phyloP scores from a whole-genome alignment of 208 protist genomes.

The Leishmania turanica region DNA sequence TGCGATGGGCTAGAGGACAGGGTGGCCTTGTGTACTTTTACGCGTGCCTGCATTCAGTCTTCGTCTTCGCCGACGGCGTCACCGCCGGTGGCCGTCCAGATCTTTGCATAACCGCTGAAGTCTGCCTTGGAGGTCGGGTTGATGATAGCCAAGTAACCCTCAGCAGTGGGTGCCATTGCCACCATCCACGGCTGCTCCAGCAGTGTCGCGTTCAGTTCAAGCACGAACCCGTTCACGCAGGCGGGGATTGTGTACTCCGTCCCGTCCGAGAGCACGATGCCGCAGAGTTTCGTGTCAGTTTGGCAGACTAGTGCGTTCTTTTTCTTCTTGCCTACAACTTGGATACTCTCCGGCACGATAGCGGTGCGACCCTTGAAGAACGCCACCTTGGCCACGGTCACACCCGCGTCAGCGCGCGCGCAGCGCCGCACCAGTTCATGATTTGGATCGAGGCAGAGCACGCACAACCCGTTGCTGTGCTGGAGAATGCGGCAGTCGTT shows the following conservation, averaged over 20 bases:
- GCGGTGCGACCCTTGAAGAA: slow-evolving; percentile 50
- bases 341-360: slow-evolving; percentile 46
- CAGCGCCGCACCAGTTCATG: slow-evolving; percentile 44
- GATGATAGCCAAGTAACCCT: slow-evolving; percentile 84
- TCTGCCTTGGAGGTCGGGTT: slow-evolving; percentile 62
- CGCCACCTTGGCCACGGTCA: slow-evolving; percentile 23
- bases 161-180: slow-evolving; percentile 46
- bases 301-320: slow-evolving; percentile 85
- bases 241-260: slow-evolving; percentile 66
- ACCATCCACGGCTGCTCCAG: slow-evolving; percentile 61
- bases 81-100: slow-evolving; percentile 71
- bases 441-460: slow-evolving; percentile 77
- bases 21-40: not conserved
- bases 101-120: slow-evolving; percentile 49
- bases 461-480: slow-evolving; percentile 86
- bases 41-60: slow-evolving; percentile 6
- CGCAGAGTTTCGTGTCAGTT: slow-evolving; percentile 78
- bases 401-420: not conserved
- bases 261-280: slow-evolving; percentile 51
- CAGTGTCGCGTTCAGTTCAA: slow-evolving; percentile 77
- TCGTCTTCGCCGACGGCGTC: slow-evolving; percentile 60
- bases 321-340: slow-evolving; percentile 84
- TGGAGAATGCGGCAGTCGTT: slow-evolving; percentile 82
- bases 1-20: not conserved
- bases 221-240: slow-evolving; percentile 78